Evolutionary conservation across 2,329 filamentous ascomycete genomes (phyloP).

Genomic region (Stemphylium vesicarium): DNA sequence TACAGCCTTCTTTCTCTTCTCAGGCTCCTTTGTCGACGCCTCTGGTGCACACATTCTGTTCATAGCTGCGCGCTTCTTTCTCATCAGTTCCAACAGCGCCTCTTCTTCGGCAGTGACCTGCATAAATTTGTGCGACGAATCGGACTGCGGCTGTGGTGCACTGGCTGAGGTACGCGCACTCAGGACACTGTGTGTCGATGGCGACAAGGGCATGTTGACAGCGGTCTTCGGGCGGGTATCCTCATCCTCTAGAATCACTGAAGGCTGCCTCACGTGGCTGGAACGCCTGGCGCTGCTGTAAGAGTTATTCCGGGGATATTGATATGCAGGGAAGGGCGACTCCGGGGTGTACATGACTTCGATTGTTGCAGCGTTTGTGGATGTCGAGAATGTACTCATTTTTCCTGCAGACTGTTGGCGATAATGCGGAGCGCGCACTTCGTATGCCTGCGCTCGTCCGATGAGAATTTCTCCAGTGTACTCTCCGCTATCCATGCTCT

Average conservation of each 20-base stretch:
- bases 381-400: slow-evolving; percentile 43
- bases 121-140: slow-evolving; percentile 49
- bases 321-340: slow-evolving; percentile 27
- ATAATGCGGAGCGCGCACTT: slow-evolving; percentile 33
- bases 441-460: slow-evolving; percentile 47
- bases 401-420: slow-evolving; percentile 38
- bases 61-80: slow-evolving; percentile 57
- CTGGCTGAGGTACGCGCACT: slow-evolving; percentile 43
- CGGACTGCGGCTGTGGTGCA: slow-evolving; percentile 40
- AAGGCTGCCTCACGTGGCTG: slow-evolving; percentile 47
- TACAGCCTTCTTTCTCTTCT: slow-evolving; percentile 27
- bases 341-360: slow-evolving; percentile 49
- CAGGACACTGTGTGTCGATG: slow-evolving; percentile 35
- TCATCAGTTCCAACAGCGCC: slow-evolving; percentile 57
- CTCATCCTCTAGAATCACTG: slow-evolving; percentile 46
- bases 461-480: slow-evolving; percentile 46
- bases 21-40: slow-evolving; percentile 46
- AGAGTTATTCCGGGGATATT: slow-evolving; percentile 22
- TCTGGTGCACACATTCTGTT: slow-evolving; percentile 48
- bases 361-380: slow-evolving; percentile 47
- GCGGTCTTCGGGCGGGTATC: slow-evolving; percentile 40
- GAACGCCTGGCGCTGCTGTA: slow-evolving; percentile 33
- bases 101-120: slow-evolving; percentile 59
- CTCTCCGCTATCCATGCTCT: slow-evolving; percentile 44
- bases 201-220: slow-evolving; percentile 28